These are phyloP conservation scores for Monosporascus cannonballus DNA, from an alignment of 2,329 filamentous ascomycete genomes.

Conservation along the genomic window DNA sequence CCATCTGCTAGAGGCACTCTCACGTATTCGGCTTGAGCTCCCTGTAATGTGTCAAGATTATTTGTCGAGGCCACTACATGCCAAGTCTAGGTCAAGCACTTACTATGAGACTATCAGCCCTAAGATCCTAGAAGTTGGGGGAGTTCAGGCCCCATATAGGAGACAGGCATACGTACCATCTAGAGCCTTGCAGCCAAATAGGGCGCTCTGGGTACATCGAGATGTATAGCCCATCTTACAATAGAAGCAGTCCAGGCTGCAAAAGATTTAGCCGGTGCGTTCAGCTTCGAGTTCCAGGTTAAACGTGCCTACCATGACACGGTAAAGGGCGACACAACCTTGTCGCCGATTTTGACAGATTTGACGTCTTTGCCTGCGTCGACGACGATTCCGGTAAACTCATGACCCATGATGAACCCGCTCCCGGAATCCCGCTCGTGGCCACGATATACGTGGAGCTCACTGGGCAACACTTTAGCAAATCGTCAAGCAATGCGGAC, in stretches of 20 bases:
- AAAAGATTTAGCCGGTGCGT: conserved; percentile 2
- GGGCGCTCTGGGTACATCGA: conserved; percentile 61
- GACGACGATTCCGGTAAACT: conserved; percentile 74
- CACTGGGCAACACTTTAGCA: conserved; percentile 40
- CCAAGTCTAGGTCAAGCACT: not conserved
- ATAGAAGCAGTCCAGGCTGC: conserved; percentile 71
- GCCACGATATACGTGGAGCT: conserved; percentile 81
- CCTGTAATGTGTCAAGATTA: not conserved
- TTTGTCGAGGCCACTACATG: too few species aligned
- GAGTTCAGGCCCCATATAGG: not conserved
- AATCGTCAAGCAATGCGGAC: conserved; percentile 2
- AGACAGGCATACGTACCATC: conserved; percentile 45
- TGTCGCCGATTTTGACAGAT: conserved; percentile 66
- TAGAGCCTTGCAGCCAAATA: conserved; percentile 65
- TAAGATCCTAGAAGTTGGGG: not conserved
- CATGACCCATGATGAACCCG: conserved; percentile 69
- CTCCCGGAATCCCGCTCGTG: conserved; percentile 60
- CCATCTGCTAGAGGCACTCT: conserved; percentile 76
- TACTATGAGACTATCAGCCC: not conserved
- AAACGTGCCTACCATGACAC: conserved; percentile 58
- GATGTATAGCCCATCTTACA: conserved; percentile 72
- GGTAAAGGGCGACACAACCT: conserved; percentile 79
- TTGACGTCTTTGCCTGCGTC: conserved; percentile 63
- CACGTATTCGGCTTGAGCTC: conserved; percentile 73
- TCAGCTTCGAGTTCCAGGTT: not conserved